Conservation (phyloP, 108 stramenopile genomes). For the Cyclotella sp. region DNA sequence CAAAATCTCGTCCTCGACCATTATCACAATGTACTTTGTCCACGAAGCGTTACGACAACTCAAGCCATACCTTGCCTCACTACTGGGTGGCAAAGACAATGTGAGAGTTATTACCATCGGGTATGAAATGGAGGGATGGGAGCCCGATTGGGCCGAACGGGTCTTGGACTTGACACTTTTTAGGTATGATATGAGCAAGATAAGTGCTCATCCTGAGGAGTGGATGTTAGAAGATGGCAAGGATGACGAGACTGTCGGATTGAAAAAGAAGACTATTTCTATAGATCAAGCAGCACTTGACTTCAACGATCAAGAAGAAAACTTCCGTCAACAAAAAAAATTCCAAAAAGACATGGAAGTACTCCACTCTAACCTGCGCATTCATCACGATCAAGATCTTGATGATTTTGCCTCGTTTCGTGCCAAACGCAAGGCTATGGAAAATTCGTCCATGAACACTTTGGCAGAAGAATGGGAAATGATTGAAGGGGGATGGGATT, state of each 20-base stretch:
- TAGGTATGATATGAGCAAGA: slow-evolving; percentile 75
- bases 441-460: neutral
- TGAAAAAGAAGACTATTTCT: neutral
- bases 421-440: slow-evolving; percentile 16
- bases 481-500: slow-evolving; percentile 41
- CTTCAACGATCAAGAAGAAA: neutral
- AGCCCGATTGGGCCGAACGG: slow-evolving; percentile 66
- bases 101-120: slow-evolving; percentile 71
- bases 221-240: slow-evolving; percentile 39
- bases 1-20: slow-evolving; percentile 51
- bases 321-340: neutral
- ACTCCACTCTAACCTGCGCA: slow-evolving; percentile 29
- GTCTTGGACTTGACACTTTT: slow-evolving; percentile 79
- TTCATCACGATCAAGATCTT: slow-evolving; percentile 43
- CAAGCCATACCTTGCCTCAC: slow-evolving; percentile 65
- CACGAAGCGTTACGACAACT: slow-evolving; percentile 67
- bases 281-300: neutral
- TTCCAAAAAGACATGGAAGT: slow-evolving; percentile 26
- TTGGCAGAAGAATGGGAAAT: neutral
- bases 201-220: slow-evolving; percentile 31
- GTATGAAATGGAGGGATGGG: slow-evolving; percentile 83
- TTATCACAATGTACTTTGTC: slow-evolving; percentile 89
- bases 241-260: neutral
- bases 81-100: slow-evolving; percentile 53
- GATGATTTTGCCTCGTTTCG: slow-evolving; percentile 45